Conservation (phyloP, 1,139 yeast genomes). For the Yamadazyma oceani region DNA sequence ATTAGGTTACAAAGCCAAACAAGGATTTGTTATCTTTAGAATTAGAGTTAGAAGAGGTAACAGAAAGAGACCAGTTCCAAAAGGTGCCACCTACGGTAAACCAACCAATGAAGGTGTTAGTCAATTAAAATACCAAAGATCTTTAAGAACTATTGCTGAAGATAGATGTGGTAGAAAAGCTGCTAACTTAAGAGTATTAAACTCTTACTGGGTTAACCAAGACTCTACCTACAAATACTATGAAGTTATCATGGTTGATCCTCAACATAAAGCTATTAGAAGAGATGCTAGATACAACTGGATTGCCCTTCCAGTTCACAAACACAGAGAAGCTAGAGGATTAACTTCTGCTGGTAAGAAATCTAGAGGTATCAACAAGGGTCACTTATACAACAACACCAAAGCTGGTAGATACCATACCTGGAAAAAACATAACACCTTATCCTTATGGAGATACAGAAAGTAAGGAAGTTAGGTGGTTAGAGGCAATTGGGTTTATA, state of each 20-base stretch:
- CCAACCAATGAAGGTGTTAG: slow-evolving; percentile 99
- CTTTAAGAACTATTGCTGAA: slow-evolving; percentile 97
- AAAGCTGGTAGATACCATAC: slow-evolving; percentile 98
- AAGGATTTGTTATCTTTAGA: slow-evolving; percentile 98
- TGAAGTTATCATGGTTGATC: slow-evolving; percentile 96
- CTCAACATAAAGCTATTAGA: slow-evolving; percentile 98
- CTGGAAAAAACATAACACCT: slow-evolving; percentile 99
- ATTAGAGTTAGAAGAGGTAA: slow-evolving; percentile 99
- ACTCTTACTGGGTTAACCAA: slow-evolving; percentile 99
- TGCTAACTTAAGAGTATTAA: slow-evolving; percentile 97
- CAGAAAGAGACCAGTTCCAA: slow-evolving; percentile 99
- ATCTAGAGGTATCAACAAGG: slow-evolving; percentile 99
- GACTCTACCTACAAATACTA: slow-evolving; percentile 99
- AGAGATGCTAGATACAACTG: slow-evolving; percentile 99
- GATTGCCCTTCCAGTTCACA: slow-evolving; percentile 99
- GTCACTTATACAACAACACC: slow-evolving; percentile 99
- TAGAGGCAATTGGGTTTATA: slow-evolving; percentile 5
- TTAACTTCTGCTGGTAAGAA: slow-evolving; percentile 97
- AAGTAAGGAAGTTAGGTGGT: slow-evolving; percentile 47
- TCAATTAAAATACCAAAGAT: slow-evolving; percentile 99
- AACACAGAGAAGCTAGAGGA: slow-evolving; percentile 99
- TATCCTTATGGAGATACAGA: slow-evolving; percentile 99
- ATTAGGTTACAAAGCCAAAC: slow-evolving; percentile 99
- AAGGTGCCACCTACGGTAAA: slow-evolving; percentile 99
- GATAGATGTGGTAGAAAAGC: slow-evolving; percentile 99